Evolutionary conservation across 23 red algal species (phyloP).

Genomic region (Gracilaria domingensis): DNA sequence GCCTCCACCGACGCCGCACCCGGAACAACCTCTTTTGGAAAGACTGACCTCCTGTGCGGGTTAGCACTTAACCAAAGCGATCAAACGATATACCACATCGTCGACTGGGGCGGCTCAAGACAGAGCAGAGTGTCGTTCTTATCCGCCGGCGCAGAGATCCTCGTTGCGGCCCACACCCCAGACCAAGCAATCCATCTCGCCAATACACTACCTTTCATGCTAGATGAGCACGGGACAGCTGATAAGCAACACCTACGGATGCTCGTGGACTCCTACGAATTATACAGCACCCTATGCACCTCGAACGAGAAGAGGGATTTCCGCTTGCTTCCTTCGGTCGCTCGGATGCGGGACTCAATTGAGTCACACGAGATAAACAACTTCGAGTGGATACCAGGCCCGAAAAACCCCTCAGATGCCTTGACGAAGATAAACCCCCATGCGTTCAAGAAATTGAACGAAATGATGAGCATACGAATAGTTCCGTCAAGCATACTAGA

Average conservation of each 20-base stretch:
- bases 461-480: background rate
- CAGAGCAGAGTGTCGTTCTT: slow-evolving; percentile 43
- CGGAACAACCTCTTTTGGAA: slow-evolving; percentile 7
- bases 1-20: background rate
- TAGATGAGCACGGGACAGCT: background rate
- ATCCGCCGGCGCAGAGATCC: background rate
- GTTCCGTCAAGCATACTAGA: background rate
- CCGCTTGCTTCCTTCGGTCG: slow-evolving; percentile 5
- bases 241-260: background rate
- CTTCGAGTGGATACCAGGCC: background rate
- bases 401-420: background rate
- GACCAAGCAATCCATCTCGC: slow-evolving; percentile 11
- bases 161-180: background rate
- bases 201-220: background rate
- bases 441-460: background rate
- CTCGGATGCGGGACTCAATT: background rate
- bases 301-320: background rate
- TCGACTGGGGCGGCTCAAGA: background rate
- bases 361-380: background rate
- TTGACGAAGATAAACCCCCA: background rate
- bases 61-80: background rate
- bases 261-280: slow-evolving; percentile 1
- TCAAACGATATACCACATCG: background rate
- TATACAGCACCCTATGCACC: background rate
- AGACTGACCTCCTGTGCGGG: slow-evolving; percentile 4